Evolutionary conservation across 768 basidiomycete species (phyloP).

Genomic region (Lactifluus pinguis): DNA sequence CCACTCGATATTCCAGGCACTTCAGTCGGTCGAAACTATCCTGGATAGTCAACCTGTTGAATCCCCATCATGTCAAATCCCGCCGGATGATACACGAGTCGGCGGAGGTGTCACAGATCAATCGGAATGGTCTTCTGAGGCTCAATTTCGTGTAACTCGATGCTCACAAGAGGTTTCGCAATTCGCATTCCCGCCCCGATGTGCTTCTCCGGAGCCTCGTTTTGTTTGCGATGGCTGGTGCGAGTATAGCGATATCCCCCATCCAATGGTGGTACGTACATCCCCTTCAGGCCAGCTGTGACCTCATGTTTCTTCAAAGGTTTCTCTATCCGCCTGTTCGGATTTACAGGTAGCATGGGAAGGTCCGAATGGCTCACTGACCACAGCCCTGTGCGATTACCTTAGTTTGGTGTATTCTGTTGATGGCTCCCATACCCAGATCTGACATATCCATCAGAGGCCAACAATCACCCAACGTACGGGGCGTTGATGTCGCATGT

Average conservation of each 20-base stretch:
- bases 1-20: too few relatives aligned
- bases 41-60: background rate
- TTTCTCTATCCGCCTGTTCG: constrained; percentile 21
- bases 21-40: background rate
- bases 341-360: constrained; percentile 22
- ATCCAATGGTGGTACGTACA: constrained; percentile 6
- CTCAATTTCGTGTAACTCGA: background rate
- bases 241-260: background rate
- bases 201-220: constrained; percentile 17
- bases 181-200: constrained; percentile 4
- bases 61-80: background rate
- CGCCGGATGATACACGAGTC: background rate
- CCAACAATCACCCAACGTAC: background rate
- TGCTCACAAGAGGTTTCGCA: background rate
- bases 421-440: too few relatives aligned
- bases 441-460: constrained; percentile 7
- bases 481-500: constrained; percentile 8
- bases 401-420: constrained; percentile 1
- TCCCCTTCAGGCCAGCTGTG: background rate
- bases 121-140: background rate
- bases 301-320: background rate
- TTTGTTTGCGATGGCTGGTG: constrained; percentile 21
- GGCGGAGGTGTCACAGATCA: background rate
- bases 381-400: constrained; percentile 16
- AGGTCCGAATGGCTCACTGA: constrained; percentile 20